Conservation (phyloP, 2,329 filamentous ascomycete genomes). For the Beauveria sp. region DNA sequence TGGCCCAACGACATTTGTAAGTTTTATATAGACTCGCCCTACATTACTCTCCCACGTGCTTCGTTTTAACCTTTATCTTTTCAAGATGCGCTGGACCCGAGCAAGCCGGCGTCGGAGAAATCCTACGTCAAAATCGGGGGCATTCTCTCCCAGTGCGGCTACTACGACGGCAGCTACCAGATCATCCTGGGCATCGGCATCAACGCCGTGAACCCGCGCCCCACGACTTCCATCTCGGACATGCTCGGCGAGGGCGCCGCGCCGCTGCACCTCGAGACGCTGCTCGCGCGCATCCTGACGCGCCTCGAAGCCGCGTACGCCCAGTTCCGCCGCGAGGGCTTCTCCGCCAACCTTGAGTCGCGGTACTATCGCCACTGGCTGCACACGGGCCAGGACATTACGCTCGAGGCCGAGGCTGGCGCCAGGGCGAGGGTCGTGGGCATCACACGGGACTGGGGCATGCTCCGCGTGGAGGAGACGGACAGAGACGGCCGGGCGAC, state of each 20-base stretch:
- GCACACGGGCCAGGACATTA: conserved; percentile 65
- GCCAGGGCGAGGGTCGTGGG: conserved; percentile 70
- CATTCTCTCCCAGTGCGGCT: conserved; percentile 84
- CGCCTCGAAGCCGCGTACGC: conserved; percentile 71
- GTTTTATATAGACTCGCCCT: conserved; percentile 16
- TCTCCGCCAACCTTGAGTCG: conserved; percentile 62
- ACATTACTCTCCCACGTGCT: neutral
- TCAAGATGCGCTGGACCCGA: conserved; percentile 58
- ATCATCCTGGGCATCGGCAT: conserved; percentile 80
- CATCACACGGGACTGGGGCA: conserved; percentile 85
- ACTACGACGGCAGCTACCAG: conserved; percentile 68
- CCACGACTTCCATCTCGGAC: conserved; percentile 79
- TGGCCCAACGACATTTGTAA: conserved; percentile 95
- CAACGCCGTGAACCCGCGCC: conserved; percentile 75
- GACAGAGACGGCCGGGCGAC: conserved; percentile 64
- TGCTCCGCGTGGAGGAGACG: conserved; percentile 78
- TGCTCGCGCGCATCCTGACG: conserved; percentile 74
- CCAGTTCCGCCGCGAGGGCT: conserved; percentile 67
- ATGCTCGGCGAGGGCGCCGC: conserved; percentile 47
- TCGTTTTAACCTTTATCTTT: conserved; percentile 22
- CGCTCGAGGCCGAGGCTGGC: conserved; percentile 72
- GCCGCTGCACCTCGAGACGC: conserved; percentile 65
- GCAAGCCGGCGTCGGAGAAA: conserved; percentile 35
- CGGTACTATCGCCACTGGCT: conserved; percentile 81
- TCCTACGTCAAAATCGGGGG: conserved; percentile 85